Evolutionary conservation across 331 rosid genomes (phyloP), one percentile per base, ranked within the genome.

Genomic region (Rosa hybrid): DNA sequence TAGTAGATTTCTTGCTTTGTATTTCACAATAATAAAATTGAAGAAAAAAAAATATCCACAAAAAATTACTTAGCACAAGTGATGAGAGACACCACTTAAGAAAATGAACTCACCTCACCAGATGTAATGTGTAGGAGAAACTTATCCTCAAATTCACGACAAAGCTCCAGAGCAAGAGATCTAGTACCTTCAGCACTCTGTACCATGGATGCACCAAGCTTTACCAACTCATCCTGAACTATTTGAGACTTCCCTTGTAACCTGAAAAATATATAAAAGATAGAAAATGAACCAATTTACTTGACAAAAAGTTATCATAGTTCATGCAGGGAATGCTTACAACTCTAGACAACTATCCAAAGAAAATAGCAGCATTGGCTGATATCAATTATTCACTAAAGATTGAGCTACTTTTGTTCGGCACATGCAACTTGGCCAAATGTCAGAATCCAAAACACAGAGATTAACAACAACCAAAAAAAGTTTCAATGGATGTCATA

Each of bases 101-200:
- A n/a, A 13, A 41, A 14, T 62, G 34, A 68, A 68, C 96, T 85
- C 84, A 93, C 99, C 98, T 96, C 99, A 75, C 97, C 99, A 79
- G 94, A 88, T 77, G 97, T 88, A 77, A 96, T 93, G 84, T 96
- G 99, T 80, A 73, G 94, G 81, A 96, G 98, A 84, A 96, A 96
- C 89, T 90, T 96, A 83, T 96, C 99, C 92, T 96, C 99, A 78
- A 93, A 96, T 78, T 96, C 99, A 84, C 99, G 99, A 70, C 99
- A 96, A 83, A 96, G 92, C 89, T 96, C 91, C 94, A 93, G 84
- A 82, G 96, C 99, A 80, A 96, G 87, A 71, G 99, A 97, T 81
- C 98, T 90, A 49, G 99, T 93, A 68, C 99, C 99, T 90, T 96
- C 99, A 38, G 95, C 81, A 80, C 90, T 90, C 76, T 89, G 87